Evolutionary conservation across 805 yeast genomes (phyloP), one percentile per base, ranked within the genome.

Genomic region (Nakazawaea peltata): DNA sequence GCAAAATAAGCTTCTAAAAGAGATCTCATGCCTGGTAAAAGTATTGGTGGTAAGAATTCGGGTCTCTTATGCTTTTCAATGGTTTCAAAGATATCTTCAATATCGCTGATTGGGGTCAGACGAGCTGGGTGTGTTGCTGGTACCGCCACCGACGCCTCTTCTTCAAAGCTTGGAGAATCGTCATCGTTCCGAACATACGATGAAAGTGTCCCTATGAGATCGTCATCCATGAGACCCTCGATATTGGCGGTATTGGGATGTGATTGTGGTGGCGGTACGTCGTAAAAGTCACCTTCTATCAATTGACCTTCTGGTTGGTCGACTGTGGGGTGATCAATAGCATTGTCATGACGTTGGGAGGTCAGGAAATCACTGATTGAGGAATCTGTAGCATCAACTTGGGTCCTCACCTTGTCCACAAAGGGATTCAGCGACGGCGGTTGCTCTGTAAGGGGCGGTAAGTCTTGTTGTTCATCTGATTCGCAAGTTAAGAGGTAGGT

Each of bases 1-100:
- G 65, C 64, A 44, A 67, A 48, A 41, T 62, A 60, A 15, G 62
- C 58, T 41, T 65, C 71, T 26, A 57, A 44, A 4, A 49, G 39
- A 3, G 53, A 61, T 7, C 50, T 41, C 17, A 47, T 44, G 6
- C 46, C 41, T 1, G 71, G 69, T 31, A 66, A 44, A 12, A 66
- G 37, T 2, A 63, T 53, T 0, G 62, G 50, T 1, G 65, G 63
- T 1, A 33, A 30, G 4, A 23, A 44, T 0, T 41, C 44, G 1
- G 34, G 38, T 13, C 57, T 49, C 19, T 41, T 22, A 30, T 49
- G 51, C 30, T 50, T 51, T 3, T 50, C 28, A 9, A 54, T 39
- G 37, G 63, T 67, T 9, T 54, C 53, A 34, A 49, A 63, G 9
- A 62, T 50, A 31, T 49, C 45, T 30, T 29, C n/a, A 49, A 41